phyloP scores from a whole-genome alignment of 192 early-diverging fungal genomes.

The Kickxella alabastrina region DNA sequence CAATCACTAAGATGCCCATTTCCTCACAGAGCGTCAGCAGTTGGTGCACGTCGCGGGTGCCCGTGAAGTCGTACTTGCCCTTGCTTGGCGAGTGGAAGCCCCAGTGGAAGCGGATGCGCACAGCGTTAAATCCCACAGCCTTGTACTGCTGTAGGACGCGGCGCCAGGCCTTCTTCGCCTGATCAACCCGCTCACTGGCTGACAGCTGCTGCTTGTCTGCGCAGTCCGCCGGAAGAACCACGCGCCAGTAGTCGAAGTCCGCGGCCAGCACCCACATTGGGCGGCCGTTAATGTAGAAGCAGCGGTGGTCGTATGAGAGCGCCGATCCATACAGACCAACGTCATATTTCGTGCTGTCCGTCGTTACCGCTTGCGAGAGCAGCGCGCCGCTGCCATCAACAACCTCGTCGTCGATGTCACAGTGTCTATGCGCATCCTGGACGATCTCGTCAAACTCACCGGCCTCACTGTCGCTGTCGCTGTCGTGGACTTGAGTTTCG shows the following conservation, averaged over 20 bases:
- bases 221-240: conserved; percentile 56
- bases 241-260: conserved; percentile 88
- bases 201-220: conserved; percentile 8
- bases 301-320: conserved; percentile 58
- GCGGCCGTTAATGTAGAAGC: conserved; percentile 64
- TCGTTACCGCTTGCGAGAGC: conserved; percentile 28
- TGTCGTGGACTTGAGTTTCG: too few species aligned
- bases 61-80: conserved; percentile 71
- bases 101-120: conserved; percentile 91
- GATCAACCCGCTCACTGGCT: neutral
- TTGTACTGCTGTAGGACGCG: conserved; percentile 67
- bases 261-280: conserved; percentile 64
- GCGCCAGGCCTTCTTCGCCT: conserved; percentile 52
- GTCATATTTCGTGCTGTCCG: conserved; percentile 38
- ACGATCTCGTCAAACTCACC: conserved; percentile 36
- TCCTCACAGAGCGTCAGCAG: conserved; percentile 71
- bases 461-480: conserved; percentile 14
- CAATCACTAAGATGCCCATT: conserved; percentile 72
- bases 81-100: conserved; percentile 75
- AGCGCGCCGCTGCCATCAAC: conserved; percentile 38
- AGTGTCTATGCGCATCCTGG: conserved; percentile 26
- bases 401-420: conserved; percentile 30
- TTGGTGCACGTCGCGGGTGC: conserved; percentile 65
- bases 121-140: conserved; percentile 68
- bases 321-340: conserved; percentile 32